A percentile compares a stretch with the other conserved stretches of the same genome.
Evolutionary conservation across 768 basidiomycete species (phyloP).

Genomic region (Tylopilus balloui): DNA sequence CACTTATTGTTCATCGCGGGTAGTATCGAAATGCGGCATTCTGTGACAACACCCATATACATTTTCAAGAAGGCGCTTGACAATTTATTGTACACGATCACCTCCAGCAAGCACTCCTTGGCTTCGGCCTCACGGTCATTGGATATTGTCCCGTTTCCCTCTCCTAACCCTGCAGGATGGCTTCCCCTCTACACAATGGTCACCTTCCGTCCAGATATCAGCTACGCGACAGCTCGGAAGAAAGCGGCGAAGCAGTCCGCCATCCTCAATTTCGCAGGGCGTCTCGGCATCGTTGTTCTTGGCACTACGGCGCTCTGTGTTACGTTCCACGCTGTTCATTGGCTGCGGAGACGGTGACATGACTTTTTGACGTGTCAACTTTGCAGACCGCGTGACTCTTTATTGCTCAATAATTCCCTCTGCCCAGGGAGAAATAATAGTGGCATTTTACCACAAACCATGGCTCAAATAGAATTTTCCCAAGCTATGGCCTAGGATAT

Average conservation of each 20-base stretch:
- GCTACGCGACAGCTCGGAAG: constrained; percentile 75
- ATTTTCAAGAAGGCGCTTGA: constrained; percentile 77
- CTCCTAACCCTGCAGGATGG: constrained; percentile 69
- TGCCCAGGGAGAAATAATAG: constrained; percentile 20
- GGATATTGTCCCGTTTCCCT: constrained; percentile 53
- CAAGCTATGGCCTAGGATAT: constrained; percentile 18
- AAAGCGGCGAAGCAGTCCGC: constrained; percentile 67
- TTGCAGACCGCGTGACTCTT: constrained; percentile 31
- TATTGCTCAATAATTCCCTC: constrained; percentile 27
- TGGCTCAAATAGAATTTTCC: constrained; percentile 21
- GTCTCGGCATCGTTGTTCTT: constrained; percentile 43
- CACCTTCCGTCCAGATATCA: constrained; percentile 94
- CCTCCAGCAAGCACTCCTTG: constrained; percentile 45
- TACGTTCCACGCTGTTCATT: constrained; percentile 16
- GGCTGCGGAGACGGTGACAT: constrained; percentile 22
- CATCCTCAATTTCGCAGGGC: constrained; percentile 50
- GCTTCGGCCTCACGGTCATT: constrained; percentile 43
- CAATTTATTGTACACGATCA: constrained; percentile 64
- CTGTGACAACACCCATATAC: constrained; percentile 79
- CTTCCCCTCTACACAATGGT: constrained; percentile 96
- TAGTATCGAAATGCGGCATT: constrained; percentile 93
- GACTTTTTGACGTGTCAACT: constrained; percentile 21
- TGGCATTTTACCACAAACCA: constrained; percentile 14
- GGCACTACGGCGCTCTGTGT: constrained; percentile 41
- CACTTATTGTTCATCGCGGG: constrained; percentile 21